Percentiles rank a stretch among this genome's conserved stretches.
Conservation (phyloP, 2,329 filamentous ascomycete genomes). For the Talaromyces sp. region DNA sequence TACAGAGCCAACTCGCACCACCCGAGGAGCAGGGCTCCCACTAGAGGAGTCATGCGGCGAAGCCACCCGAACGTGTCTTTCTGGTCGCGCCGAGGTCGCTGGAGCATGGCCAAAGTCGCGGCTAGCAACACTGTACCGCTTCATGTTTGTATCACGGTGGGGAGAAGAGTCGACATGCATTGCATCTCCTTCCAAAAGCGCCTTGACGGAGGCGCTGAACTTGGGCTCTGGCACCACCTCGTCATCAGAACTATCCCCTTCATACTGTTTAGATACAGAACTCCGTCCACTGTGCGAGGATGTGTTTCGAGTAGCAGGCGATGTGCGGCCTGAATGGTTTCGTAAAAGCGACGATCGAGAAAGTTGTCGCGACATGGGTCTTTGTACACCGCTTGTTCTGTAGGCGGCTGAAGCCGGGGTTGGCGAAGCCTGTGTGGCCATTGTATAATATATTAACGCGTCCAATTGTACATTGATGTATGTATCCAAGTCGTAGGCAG, state of each 20-base stretch:
- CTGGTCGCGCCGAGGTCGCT: conserved; percentile 23
- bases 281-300: conserved; percentile 16
- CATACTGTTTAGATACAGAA: conserved; percentile 25
- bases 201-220: conserved; percentile 87
- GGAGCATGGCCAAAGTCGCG: conserved; percentile 1
- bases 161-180: conserved; percentile 54
- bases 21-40: conserved; percentile 39
- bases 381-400: conserved; percentile 28
- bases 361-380: conserved; percentile 32
- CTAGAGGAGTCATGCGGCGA: conserved; percentile 34
- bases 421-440: conserved; percentile 30
- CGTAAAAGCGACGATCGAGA: conserved; percentile 33
- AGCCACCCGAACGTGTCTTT: conserved; percentile 29
- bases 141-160: conserved; percentile 25
- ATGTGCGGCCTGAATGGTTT: conserved; percentile 27
- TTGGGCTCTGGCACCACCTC: conserved; percentile 79
- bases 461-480: conserved; percentile 12
- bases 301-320: conserved; percentile 22
- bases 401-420: conserved; percentile 33
- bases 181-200: conserved; percentile 59
- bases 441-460: conserved; percentile 14
- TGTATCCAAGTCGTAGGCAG: conserved; percentile 3
- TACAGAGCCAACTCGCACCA: conserved; percentile 34
- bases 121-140: conserved; percentile 19
- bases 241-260: conserved; percentile 86